Conservation (phyloP, 345 rosid species). For the Erysimum cheiranthoides region DNA sequence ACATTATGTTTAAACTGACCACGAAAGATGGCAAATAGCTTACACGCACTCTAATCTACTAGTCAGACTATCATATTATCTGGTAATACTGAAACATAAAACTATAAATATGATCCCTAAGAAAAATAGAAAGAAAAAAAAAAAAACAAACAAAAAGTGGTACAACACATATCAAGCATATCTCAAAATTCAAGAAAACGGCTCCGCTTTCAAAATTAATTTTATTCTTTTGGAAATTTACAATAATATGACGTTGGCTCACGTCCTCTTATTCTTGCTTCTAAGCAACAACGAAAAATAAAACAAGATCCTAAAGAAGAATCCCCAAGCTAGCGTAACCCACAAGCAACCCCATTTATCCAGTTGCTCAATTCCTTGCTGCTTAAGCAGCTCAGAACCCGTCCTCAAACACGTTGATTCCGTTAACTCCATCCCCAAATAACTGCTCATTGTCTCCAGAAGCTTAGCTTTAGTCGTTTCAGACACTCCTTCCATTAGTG, state of each 20-base stretch:
- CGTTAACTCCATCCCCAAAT: conserved; percentile 61
- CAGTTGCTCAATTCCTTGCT: conserved; percentile 71
- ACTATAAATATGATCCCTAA: no score
- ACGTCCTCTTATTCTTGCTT: conserved; percentile 87
- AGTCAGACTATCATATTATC: no score
- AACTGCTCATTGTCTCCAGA: conserved; percentile 54
- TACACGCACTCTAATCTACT: background rate
- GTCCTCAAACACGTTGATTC: conserved; percentile 74
- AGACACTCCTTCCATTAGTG: conserved; percentile 57
- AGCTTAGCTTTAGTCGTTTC: conserved; percentile 50
- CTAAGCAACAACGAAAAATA: conserved; percentile 72
- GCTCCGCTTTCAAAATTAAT: background rate
- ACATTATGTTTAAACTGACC: conserved; percentile 2
- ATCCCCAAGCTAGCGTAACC: conserved; percentile 92
- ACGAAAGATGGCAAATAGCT: background rate
- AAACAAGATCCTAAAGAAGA: conserved; percentile 79
- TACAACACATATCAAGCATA: background rate
- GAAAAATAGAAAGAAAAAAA: no score
- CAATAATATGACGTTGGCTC: conserved; percentile 16
- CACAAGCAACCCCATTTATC: conserved; percentile 86
- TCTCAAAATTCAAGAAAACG: background rate
- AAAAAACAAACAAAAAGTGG: background rate
- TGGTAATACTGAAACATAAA: no score
- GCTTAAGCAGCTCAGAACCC: conserved; percentile 57
- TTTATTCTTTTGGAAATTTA: background rate